Evolutionary conservation across 2,329 filamentous ascomycete species (phyloP), one percentile per base, ranked within the genome.

Genomic region (Clonostachys rhizophaga): DNA sequence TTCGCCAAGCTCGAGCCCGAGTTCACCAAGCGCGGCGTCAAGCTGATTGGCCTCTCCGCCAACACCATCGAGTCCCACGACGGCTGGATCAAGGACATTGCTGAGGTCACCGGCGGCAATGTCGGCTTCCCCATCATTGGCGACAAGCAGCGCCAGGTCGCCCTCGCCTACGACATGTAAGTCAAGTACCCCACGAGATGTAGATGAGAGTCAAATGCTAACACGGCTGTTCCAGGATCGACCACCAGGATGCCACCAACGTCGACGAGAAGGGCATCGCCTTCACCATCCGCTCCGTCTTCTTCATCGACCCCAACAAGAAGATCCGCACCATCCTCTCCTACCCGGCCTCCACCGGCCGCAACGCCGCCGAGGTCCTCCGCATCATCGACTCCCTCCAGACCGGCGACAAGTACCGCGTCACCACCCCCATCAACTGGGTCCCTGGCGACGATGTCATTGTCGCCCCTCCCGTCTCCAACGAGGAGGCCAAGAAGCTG

Each of bases 201-300:
- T 18, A 18, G 18, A 5, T 18, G 18, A 18, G 18, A 18, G 18
- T 18, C 18, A 1, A 1, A 40, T 40, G 34, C 51, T 56, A 16
- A 58, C 45, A 34, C 5, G 18, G 18, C 4, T 20, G 4, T n/a
- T 7, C 16, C 57, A 84, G 79, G 79, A 75, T 91, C 60, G 87
- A 91, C 72, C 79, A 87, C 72, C 86, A 90, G 68, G 87, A 91
- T 68, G 80, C 84, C 59, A 87, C 84, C 73, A 91, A 91, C 71
- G 84, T 91, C 49, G 87, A 91, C 67, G 69, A 78, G 61, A 89
- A 89, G 79, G 86, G 86, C 58, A 87, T 92, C 58, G 90, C 91
- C 48, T 92, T 95, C 73, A 96, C 91, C 58, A 95, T 96, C 72
- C 89, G 91, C 61, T 90, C 87, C 58, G 91, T 96, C 64, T 96